Base-by-base conservation (phyloP, 208 protist genomes). In the Crithidia bombi region DNA sequence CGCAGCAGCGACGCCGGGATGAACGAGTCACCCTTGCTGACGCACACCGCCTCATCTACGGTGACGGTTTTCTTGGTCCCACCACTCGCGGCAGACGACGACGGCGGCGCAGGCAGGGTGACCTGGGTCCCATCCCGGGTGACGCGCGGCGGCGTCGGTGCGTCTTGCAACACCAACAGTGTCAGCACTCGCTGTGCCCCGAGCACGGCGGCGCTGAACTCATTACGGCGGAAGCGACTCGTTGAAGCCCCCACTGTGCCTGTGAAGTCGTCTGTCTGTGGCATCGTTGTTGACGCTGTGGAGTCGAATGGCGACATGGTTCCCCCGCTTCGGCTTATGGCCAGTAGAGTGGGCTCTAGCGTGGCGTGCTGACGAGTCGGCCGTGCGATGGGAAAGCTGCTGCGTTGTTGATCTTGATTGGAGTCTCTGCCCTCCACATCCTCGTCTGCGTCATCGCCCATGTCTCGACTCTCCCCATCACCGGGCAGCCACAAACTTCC, bases 31-130 rank as follows among this genome's bases (percentile, higher is more conserved):
- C 10, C 32, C 5, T 17, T 28, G n/a, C 10, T 1, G 32, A 55
- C 44, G 1, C 32, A 15, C 14, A 71, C 65, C 30, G 65, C 44
- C 55, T 71, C 65, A 46, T 71, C 65, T 15, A 71, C 65, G 14
- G 51, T 58, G 3, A 65, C 44, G 19, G 32, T 28, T 44, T 46
- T 54, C 30, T n/a, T n/a, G n/a, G n/a, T n/a, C n/a, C n/a, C n/a
- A n/a, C n/a, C n/a, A n/a, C n/a, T n/a, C n/a, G n/a, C n/a, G n/a
- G n/a, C n/a, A n/a, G n/a, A 28, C 26, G n/a, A 5, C 11, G 15
- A 26, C 46, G 25, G 30, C 62, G 2, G 5, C 1, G 56, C 23
- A 6, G 25, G 49, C 51, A 68, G 51, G 26, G 38, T 32, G 21
- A 68, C 63, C 50, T 51, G 32, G 17, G 50, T 43, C 26, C 63